These are phyloP conservation scores for Lactarius evosmus DNA, from an alignment of 768 basidiomycete genomes.

Conservation along the genomic window DNA sequence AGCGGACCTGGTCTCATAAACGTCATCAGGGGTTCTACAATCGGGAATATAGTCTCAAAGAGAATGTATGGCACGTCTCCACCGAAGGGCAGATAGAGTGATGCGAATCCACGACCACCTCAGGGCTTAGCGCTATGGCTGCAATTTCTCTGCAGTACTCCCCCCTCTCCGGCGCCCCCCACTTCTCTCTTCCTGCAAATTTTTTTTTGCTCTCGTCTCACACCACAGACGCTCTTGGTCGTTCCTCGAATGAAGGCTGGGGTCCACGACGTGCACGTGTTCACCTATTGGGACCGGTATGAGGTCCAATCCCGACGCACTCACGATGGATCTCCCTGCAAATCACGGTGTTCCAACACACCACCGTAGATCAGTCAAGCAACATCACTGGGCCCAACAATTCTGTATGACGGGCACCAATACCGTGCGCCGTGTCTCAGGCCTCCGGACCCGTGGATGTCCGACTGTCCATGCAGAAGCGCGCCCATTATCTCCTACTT, in stretches of 20 bases:
- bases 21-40: neutral
- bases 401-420: neutral
- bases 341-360: neutral
- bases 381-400: neutral
- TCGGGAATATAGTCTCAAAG: neutral
- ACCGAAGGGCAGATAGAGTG: neutral
- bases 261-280: neutral
- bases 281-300: neutral
- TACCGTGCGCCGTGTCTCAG: neutral
- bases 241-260: neutral
- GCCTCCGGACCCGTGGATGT: neutral
- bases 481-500: slow-evolving; percentile 7
- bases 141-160: neutral
- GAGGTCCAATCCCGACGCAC: neutral
- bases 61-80: neutral
- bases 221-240: neutral
- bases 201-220: neutral
- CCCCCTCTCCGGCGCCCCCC: neutral
- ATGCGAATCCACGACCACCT: neutral
- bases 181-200: neutral
- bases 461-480: neutral
- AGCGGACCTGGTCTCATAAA: neutral
- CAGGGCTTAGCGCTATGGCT: neutral
- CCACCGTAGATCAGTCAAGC: neutral
- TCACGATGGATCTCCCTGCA: neutral